Evolutionary conservation across 2,329 filamentous ascomycete species (phyloP).

Genomic region (Claviceps humidiphila): DNA sequence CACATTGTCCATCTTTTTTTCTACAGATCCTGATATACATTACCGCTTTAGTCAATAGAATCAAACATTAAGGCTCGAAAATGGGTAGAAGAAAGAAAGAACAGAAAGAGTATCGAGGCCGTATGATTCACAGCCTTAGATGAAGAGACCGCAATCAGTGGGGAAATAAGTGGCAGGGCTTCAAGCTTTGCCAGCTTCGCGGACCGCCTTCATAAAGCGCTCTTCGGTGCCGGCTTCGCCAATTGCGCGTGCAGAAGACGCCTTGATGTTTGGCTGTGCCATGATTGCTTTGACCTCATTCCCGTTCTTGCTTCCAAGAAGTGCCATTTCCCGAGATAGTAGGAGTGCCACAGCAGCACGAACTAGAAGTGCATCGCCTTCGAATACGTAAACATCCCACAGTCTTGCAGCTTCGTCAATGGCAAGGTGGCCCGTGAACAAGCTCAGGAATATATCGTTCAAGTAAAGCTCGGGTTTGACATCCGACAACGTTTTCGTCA

Average conservation of each 20-base stretch:
- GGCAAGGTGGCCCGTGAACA: conserved; percentile 50
- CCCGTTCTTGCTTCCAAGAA: conserved; percentile 32
- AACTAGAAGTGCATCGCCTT: conserved; percentile 61
- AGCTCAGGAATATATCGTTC: conserved; percentile 43
- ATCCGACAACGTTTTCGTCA: conserved; percentile 35
- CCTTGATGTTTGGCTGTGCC: conserved; percentile 18
- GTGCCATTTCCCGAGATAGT: conserved; percentile 35
- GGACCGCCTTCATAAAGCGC: conserved; percentile 23
- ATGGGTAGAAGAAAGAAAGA: background rate
- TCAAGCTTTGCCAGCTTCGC: conserved; percentile 22
- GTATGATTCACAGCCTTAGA: background rate
- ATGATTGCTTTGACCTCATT: conserved; percentile 29
- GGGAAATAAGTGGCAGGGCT: background rate
- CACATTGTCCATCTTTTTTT: conserved; percentile 6
- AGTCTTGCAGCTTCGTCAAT: conserved; percentile 59
- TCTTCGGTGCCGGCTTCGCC: conserved; percentile 35
- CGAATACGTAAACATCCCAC: conserved; percentile 75
- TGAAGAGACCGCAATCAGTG: background rate
- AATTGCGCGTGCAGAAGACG: conserved; percentile 20
- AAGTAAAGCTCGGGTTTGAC: conserved; percentile 42
- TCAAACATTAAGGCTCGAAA: conserved; percentile 4
- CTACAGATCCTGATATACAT: conserved; percentile 14
- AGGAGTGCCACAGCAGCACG: conserved; percentile 59
- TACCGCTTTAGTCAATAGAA: conserved; percentile 9
- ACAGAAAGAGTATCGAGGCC: background rate